Base-by-base conservation (phyloP, 495 filamentous ascomycete genomes). In the Bacidia rubella region DNA sequence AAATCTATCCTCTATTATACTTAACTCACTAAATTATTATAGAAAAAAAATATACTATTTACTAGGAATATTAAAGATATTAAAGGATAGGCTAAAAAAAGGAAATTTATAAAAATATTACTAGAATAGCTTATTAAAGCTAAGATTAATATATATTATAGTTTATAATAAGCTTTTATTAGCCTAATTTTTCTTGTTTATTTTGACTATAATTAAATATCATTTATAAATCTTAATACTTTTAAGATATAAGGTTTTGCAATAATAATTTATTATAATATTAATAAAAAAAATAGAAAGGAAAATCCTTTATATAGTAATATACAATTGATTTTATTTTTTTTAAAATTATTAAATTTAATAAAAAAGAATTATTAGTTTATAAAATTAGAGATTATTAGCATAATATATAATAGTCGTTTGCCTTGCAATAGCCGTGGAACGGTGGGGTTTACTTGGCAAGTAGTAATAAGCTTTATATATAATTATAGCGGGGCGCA, bases 1-100 rank as follows among this genome's bases (percentile, higher is more conserved):
- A 10, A 19, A 29, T 53, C 40, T 27, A 41, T 57, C n/a, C n/a
- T 46, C n/a, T 2, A 49, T 10, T 57, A 57, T 50, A 39, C 25
- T 11, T n/a, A 23, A 25, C 3, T 44, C 7, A 44, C 5, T 48
- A 48, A 48, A 27, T 9, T 48, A 23, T 48, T 48, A 5, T 29
- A 48, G 19, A 5, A 48, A 5, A 25, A 48, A 44, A 44, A n/a
- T 5, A 20, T 44, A 9, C 19, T 44, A n/a, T 44, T 17, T 26
- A 41, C 20, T 19, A n/a, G 25, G 3, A 47, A 47, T 49, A 15
- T 49, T 7, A 11, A 17, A 17, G 32, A 32, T 4, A 27, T 29
- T 15, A 49, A 29, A 29, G 21, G 21, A 27, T 11, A 29, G 2
- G 27, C 23, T 27, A 7, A 19, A 17, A 49, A 32, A 49, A 15